A percentile compares a stretch with the other conserved stretches of the same genome.
phyloP scores from a whole-genome alignment of 2,329 filamentous ascomycete species.

The Penicillium sp. region DNA sequence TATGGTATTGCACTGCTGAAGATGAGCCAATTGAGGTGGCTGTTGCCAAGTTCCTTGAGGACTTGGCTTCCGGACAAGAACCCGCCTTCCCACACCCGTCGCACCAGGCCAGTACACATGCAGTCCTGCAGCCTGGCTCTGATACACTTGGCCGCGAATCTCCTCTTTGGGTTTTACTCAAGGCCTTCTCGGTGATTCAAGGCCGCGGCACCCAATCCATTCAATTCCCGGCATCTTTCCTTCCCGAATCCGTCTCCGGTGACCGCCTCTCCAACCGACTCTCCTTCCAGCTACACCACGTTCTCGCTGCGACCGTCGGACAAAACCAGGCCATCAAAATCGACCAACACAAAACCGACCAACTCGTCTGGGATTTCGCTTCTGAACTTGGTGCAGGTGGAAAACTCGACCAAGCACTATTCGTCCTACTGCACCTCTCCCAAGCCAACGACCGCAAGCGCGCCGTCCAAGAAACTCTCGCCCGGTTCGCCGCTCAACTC shows the following conservation, averaged over 20 bases:
- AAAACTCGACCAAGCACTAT: slow-evolving; percentile 69
- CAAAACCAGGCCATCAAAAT: slow-evolving; percentile 54
- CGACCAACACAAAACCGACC: slow-evolving; percentile 62
- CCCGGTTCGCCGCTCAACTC: slow-evolving; percentile 68
- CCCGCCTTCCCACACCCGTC: slow-evolving; percentile 67
- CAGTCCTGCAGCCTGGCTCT: slow-evolving; percentile 61
- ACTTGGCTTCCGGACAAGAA: slow-evolving; percentile 70
- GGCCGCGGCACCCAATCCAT: slow-evolving; percentile 35
- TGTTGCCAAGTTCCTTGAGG: slow-evolving; percentile 69
- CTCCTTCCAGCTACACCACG: slow-evolving; percentile 80
- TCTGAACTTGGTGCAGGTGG: slow-evolving; percentile 54
- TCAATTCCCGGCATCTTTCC: slow-evolving; percentile 66
- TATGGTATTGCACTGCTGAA: slow-evolving; percentile 79
- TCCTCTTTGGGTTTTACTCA: slow-evolving; percentile 81
- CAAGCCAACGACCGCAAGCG: slow-evolving; percentile 62
- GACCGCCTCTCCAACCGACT: slow-evolving; percentile 73
- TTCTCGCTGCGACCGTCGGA: slow-evolving; percentile 51
- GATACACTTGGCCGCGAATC: slow-evolving; percentile 62
- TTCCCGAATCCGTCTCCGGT: slow-evolving; percentile 73
- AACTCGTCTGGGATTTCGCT: slow-evolving; percentile 63
- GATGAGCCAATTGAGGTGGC: slow-evolving; percentile 70
- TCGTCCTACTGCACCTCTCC: slow-evolving; percentile 75
- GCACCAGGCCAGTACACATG: slow-evolving; percentile 62
- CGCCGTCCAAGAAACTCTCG: slow-evolving; percentile 71
- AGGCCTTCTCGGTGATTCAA: slow-evolving; percentile 64